Evolutionary conservation across 106 monocot species (phyloP), one percentile per base, ranked within the genome.

Genomic region (Amphibolis antarctica): DNA sequence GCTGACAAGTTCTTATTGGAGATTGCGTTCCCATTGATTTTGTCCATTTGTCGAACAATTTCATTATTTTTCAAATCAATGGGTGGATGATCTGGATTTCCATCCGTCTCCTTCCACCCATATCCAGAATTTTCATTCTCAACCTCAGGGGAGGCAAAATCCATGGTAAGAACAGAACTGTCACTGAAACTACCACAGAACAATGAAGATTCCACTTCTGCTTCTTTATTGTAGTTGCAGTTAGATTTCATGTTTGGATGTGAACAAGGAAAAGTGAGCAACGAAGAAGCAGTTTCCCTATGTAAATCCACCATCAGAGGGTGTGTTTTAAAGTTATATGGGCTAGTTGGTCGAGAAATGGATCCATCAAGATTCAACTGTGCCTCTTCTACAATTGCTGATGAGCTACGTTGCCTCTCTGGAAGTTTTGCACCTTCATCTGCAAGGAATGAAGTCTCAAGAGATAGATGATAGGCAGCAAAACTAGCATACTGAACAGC

Each of bases 381-480:
- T 47, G 51, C 60, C 19, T 65, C 63, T 29, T 62, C 31, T 20
- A 68, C 12, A 12, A 27, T 30, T 12, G 66, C 2, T 49, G 64
- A 42, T 48, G 63, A 22, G 23, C 42, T 68, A 25, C 12, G 20
- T 28, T 72, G 73, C 44, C 57, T 50, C 50, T 84, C 78, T 55
- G 84, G 90, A 52, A 86, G 71, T 59, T 72, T 62, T 23, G 86
- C 86, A n/a, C 96, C 96, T 54, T 86, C 90, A 69, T 96, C 86
- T 19, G 76, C 89, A 76, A 96, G 82, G 66, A 84, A 96, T 51
- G 96, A 96, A 6, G 82, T 90, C 80, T 96, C 82, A 48, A 82
- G 82, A 46, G 78, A 86, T 42, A 96, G 77, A 76, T 96, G 96
- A 80, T 96, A 90, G 19, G 96, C 90, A 43, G 89, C 96, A 78